Percentiles rank a stretch among this genome's conserved stretches.
Conservation (phyloP, 768 basidiomycete species). For the Termitomyces sp. region DNA sequence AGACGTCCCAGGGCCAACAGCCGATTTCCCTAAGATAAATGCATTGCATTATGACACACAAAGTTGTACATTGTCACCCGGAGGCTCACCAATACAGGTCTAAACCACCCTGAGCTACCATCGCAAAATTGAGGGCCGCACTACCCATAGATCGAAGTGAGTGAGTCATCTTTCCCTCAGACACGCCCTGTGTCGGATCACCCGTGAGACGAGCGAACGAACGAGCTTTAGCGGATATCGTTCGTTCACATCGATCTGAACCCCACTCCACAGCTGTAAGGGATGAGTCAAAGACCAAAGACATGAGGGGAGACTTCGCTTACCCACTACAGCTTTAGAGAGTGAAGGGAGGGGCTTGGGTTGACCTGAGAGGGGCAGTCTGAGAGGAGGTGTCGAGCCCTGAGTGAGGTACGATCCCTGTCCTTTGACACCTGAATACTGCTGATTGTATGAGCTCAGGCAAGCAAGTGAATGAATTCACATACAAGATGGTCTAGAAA, state of each 20-base stretch:
- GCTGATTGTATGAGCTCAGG: background rate
- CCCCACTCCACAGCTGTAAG: slow-evolving; percentile 83
- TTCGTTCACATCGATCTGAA: slow-evolving; percentile 55
- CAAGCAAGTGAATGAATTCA: background rate
- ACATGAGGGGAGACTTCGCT: slow-evolving; percentile 3
- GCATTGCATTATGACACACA: background rate
- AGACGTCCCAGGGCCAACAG: slow-evolving; percentile 82
- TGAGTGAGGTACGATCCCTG: slow-evolving; percentile 75
- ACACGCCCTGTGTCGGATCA: slow-evolving; percentile 53
- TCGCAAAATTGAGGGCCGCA: slow-evolving; percentile 74
- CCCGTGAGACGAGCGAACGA: slow-evolving; percentile 77
- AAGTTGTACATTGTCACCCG: background rate
- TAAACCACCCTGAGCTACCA: slow-evolving; percentile 85
- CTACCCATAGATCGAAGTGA: slow-evolving; percentile 79
- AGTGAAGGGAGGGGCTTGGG: slow-evolving; percentile 63
- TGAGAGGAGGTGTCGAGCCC: slow-evolving; percentile 34
- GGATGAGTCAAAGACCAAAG: background rate
- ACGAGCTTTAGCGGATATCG: slow-evolving; percentile 51
- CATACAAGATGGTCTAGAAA: slow-evolving; percentile 79
- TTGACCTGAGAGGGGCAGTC: slow-evolving; percentile 56
- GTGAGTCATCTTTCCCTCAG: slow-evolving; percentile 80
- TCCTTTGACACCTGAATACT: slow-evolving; percentile 78
- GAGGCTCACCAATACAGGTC: slow-evolving; percentile 77
- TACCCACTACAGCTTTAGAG: slow-evolving; percentile 67
- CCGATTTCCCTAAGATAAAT: slow-evolving; percentile 66